phyloP scores from a whole-genome alignment of 495 filamentous ascomycete species.

The Lasiosphaeria miniovina region DNA sequence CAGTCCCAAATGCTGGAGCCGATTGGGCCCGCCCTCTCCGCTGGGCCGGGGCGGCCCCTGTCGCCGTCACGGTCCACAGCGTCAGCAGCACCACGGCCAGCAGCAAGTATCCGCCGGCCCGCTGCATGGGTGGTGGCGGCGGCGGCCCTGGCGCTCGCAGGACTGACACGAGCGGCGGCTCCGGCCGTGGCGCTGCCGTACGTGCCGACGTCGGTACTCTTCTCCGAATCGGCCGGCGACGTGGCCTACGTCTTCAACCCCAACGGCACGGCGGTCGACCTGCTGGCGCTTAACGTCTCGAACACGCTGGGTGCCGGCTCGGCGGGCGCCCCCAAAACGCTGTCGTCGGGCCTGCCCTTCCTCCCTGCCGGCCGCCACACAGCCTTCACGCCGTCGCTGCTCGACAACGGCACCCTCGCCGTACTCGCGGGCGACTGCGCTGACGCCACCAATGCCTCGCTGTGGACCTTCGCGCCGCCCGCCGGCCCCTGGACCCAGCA shows the following conservation, averaged over 20 bases:
- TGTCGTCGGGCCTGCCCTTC: conserved; percentile 68
- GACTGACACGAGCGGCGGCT: not conserved
- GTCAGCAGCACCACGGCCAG: not conserved
- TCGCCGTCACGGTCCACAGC: not conserved
- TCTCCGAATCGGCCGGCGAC: conserved; percentile 42
- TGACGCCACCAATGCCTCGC: conserved; percentile 27
- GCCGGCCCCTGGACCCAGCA: conserved; percentile 27
- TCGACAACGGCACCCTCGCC: conserved; percentile 62
- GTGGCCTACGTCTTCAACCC: conserved; percentile 60
- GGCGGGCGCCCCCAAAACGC: conserved; percentile 46
- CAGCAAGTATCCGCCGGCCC: not conserved
- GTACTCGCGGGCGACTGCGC: conserved; percentile 70
- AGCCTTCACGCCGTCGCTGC: conserved; percentile 62
- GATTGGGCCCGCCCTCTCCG: not conserved
- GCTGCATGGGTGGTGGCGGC: not conserved
- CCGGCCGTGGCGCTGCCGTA: conserved; percentile 57
- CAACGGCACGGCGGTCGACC: conserved; percentile 43
- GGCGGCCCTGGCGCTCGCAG: not conserved
- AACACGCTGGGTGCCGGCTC: conserved; percentile 49
- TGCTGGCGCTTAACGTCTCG: conserved; percentile 65
- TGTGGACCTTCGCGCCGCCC: conserved; percentile 39
- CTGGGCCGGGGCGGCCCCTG: not conserved
- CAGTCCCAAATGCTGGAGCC: not conserved
- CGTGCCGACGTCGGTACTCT: conserved; percentile 66
- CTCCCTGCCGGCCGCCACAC: conserved; percentile 37